A percentile compares a stretch with the other conserved stretches of the same genome.
phyloP scores from a whole-genome alignment of 306 rosid species.

The Quercus robur region DNA sequence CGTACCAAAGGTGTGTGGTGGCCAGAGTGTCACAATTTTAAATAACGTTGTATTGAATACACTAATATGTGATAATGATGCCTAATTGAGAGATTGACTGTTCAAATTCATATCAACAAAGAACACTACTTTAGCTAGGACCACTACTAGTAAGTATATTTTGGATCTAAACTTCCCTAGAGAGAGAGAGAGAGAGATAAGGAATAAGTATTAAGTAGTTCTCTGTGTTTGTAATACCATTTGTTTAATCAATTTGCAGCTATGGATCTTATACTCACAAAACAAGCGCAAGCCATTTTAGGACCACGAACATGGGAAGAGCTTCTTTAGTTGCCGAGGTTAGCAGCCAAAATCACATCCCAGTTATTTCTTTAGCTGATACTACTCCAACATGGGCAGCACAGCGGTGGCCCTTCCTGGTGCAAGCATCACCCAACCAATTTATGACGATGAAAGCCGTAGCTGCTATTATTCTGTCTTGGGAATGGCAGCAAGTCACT shows the following conservation, averaged over 20 bases:
- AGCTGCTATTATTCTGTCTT: constrained; percentile 38
- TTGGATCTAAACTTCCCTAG: too few species aligned
- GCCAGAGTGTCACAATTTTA: too few species aligned
- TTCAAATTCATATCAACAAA: too few species aligned
- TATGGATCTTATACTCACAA: constrained; percentile 27
- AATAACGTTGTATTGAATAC: too few species aligned
- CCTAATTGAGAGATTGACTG: too few species aligned
- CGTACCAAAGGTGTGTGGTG: too few species aligned
- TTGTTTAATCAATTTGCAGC: constrained; percentile 23
- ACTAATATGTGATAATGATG: too few species aligned
- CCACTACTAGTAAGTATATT: too few species aligned
- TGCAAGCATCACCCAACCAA: constrained; percentile 30
- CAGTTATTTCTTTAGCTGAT: constrained; percentile 39
- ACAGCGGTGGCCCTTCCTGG: constrained; percentile 32
- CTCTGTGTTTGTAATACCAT: too few species aligned
- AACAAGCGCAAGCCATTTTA: constrained; percentile 32
- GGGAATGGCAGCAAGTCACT: constrained; percentile 32
- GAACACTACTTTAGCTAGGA: too few species aligned
- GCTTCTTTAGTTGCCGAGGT: constrained; percentile 35
- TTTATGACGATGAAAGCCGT: constrained; percentile 36
- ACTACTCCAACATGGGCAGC: constrained; percentile 44
- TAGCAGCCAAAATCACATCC: constrained; percentile 25
- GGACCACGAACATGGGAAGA: constrained; percentile 52
- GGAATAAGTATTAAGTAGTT: too few species aligned
- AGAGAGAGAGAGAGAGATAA: too few species aligned